These are phyloP conservation scores for Petunia secreta DNA, from an alignment of 257 asterid genomes.

Conservation along the genomic window DNA sequence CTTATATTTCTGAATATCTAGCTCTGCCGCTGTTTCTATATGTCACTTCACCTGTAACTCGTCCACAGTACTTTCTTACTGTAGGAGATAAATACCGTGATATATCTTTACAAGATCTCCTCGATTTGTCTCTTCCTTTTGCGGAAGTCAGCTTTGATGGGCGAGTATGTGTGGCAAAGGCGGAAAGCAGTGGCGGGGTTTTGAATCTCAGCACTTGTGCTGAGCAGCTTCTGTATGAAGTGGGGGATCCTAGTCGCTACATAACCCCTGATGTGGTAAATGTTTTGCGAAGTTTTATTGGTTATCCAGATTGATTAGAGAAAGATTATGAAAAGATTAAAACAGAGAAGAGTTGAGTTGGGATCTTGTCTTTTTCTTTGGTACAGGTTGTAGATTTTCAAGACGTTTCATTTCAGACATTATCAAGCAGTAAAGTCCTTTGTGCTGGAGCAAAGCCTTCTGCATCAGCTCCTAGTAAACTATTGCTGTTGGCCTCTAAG, in stretches of 20 bases:
- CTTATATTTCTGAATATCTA: neutral
- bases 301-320: conserved; percentile 16
- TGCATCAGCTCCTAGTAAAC: conserved; percentile 52
- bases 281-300: conserved; percentile 24
- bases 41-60: conserved; percentile 5
- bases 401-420: conserved; percentile 72
- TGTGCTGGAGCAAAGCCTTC: conserved; percentile 93
- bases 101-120: conserved; percentile 72
- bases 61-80: neutral
- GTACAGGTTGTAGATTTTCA: conserved; percentile 73
- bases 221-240: conserved; percentile 95
- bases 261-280: conserved; percentile 94
- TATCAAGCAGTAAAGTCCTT: conserved; percentile 71
- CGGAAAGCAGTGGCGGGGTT: conserved; percentile 77
- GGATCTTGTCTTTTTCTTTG: conserved; percentile 27
- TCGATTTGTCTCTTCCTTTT: conserved; percentile 86
- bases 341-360: conserved; percentile 29
- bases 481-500: conserved; percentile 80
- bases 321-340: conserved; percentile 23
- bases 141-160: conserved; percentile 83
- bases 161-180: conserved; percentile 73
- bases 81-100: conserved; percentile 83
- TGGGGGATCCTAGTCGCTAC: conserved; percentile 93
- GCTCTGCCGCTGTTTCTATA: neutral
- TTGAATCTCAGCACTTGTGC: conserved; percentile 78